Conservation (phyloP, 106 monocot genomes). For the Dioscorea dumetorum region DNA sequence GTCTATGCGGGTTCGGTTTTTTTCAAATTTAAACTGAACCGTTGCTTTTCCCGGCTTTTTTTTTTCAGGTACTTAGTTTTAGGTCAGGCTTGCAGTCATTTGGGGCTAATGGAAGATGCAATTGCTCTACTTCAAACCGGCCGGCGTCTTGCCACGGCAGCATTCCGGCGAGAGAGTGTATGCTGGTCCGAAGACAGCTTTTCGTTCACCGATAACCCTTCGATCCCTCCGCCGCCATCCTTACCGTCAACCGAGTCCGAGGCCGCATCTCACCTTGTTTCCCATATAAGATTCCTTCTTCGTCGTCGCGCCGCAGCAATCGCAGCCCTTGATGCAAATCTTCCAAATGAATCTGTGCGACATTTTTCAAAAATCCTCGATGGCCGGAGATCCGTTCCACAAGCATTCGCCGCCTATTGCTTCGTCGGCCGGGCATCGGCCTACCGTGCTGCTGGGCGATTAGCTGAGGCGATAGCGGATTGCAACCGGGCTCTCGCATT, state of each 20-base stretch:
- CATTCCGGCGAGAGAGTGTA: constrained; percentile 61
- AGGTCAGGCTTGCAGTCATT: constrained; percentile 83
- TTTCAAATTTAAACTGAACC: neutral
- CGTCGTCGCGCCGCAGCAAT: constrained; percentile 85
- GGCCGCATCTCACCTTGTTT: constrained; percentile 48
- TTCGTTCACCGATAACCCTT: neutral
- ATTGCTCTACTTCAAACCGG: constrained; percentile 84
- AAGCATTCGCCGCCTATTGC: constrained; percentile 69
- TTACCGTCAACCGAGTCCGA: constrained; percentile 32
- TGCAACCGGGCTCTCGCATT: constrained; percentile 82
- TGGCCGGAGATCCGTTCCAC: constrained; percentile 44
- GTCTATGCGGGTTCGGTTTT: neutral
- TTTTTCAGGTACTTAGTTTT: constrained; percentile 67
- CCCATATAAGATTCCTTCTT: constrained; percentile 80
- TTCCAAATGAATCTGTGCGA: constrained; percentile 60
- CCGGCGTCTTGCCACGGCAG: constrained; percentile 66
- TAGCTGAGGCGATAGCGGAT: constrained; percentile 75
- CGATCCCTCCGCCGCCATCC: neutral
- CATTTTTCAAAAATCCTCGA: constrained; percentile 92
- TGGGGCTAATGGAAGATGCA: constrained; percentile 93
- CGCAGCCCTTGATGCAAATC: constrained; percentile 75
- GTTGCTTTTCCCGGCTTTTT: neutral
- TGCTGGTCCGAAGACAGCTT: constrained; percentile 68
- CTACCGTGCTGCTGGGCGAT: constrained; percentile 38
- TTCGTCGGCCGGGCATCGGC: constrained; percentile 69